Base-by-base conservation (phyloP, 805 yeast genomes). In the Metschnikowia proteae region DNA sequence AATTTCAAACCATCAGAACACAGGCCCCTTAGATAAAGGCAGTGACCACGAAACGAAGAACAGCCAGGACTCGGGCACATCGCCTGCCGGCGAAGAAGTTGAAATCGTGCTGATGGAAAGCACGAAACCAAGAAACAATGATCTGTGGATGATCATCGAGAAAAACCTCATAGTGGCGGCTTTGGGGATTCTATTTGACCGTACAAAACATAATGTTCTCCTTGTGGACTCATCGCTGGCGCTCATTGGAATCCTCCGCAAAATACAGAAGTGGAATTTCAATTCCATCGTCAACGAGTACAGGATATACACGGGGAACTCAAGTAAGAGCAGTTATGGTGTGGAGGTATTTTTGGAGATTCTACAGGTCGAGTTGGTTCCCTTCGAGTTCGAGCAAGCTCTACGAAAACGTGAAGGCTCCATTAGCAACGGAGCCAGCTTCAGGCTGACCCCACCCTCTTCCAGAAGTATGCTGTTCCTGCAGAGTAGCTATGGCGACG, bases 221-320 rank as follows among this genome's bases (percentile, higher is more conserved):
- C 64, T 92, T 10, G 81, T 94, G 23, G 98, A 94, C 61, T 79
- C 86, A 34, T 83, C 91, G 5, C 84, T 86, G 50, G 81, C 94
- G 9, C 75, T 91, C 17, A 80, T 89, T 8, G 97, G 97, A 0
- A 73, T 91, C 2, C 67, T 94, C 31, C 73, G 99, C 45, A 83
- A 85, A 62, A 73, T 91, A 35, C 94, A 88, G 65, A 86, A 86
- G 66, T 92, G 97, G 98, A 84, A 83, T 57, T 85, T 86, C 61
- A 81, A 91, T 25, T 84, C 95, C 17, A 81, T 92, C 4, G 78
- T 90, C 23, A 85, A 84, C 58, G 98, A 92, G 64, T 94, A 89
- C 66, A 73, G 96, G 46, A 74, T 87, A 6, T 87, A 82, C 64
- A 64, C 69, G 6, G 75, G 75, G 1, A 75, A 88, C 22, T 86